phyloP scores from a whole-genome alignment of 2,329 filamentous ascomycete genomes.

The Apiospora saccharicola region DNA sequence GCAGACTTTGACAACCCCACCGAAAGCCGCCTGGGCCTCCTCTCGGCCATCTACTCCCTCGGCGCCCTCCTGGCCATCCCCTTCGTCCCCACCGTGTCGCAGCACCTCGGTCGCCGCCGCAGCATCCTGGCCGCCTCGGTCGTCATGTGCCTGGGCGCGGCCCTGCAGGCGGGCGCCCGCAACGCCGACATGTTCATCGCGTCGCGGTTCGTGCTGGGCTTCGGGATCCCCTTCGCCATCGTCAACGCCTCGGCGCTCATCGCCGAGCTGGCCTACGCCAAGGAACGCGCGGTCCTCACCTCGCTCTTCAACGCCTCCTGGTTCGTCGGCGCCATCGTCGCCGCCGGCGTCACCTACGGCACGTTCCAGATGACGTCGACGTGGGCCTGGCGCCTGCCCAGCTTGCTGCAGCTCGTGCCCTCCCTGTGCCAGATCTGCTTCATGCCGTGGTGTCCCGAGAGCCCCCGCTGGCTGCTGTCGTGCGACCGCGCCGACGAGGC shows the following conservation, averaged over 20 bases:
- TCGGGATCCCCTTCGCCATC: conserved; percentile 52
- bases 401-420: conserved; percentile 47
- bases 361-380: conserved; percentile 50
- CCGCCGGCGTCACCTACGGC: conserved; percentile 51
- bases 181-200: conserved; percentile 56
- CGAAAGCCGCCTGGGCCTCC: conserved; percentile 47
- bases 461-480: conserved; percentile 51
- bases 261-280: conserved; percentile 61
- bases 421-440: conserved; percentile 44
- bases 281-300: conserved; percentile 59
- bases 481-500: conserved; percentile 50
- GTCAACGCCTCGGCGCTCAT: conserved; percentile 53
- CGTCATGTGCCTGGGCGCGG: conserved; percentile 27
- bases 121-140: conserved; percentile 52
- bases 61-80: conserved; percentile 52
- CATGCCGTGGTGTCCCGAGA: conserved; percentile 52
- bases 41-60: conserved; percentile 52
- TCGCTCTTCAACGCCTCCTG: conserved; percentile 63
- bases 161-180: conserved; percentile 55
- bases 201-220: conserved; percentile 54
- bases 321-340: conserved; percentile 54
- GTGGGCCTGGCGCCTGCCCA: conserved; percentile 52
- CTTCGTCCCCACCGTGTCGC: conserved; percentile 47
- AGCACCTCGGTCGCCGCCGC: conserved; percentile 51
- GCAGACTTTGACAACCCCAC: conserved; percentile 49